A percentile compares a stretch with the other conserved stretches of the same genome.
Evolutionary conservation across 345 rosid genomes (phyloP).

Genomic region (Cochlearia excelsa): DNA sequence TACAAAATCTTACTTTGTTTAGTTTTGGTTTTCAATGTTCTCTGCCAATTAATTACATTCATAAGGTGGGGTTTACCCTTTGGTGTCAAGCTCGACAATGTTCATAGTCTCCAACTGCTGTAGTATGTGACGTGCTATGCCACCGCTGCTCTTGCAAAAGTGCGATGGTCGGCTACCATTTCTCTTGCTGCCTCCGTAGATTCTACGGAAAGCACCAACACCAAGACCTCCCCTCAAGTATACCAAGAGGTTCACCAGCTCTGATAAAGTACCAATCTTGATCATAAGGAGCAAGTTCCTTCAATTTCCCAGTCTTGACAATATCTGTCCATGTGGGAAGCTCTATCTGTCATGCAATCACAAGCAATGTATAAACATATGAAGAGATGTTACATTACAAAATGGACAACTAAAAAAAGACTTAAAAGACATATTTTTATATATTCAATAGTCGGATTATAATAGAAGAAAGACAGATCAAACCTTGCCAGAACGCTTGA

Average conservation of each 20-base stretch:
- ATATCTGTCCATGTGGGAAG: slow-evolving; percentile 80
- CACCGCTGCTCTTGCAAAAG: too few relatives aligned
- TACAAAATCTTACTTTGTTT: too few relatives aligned
- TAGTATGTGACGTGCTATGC: slow-evolving; percentile 50
- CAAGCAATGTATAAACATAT: not conserved
- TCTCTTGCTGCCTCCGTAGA: too few relatives aligned
- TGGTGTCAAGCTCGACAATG: too few relatives aligned
- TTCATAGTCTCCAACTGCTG: slow-evolving; percentile 52
- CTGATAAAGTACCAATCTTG: slow-evolving; percentile 80
- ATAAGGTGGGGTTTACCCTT: too few relatives aligned
- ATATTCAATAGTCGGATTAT: not conserved
- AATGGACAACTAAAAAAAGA: too few relatives aligned
- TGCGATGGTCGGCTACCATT: too few relatives aligned
- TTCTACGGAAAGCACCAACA: too few relatives aligned
- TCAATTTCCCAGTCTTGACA: slow-evolving; percentile 62
- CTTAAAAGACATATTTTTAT: not conserved
- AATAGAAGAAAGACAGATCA: not conserved
- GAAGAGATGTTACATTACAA: too few relatives aligned
- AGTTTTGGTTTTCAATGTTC: too few relatives aligned
- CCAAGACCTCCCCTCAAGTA: slow-evolving; percentile 51
- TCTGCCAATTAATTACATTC: too few relatives aligned
- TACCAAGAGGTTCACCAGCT: slow-evolving; percentile 47
- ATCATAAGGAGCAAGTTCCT: slow-evolving; percentile 87
- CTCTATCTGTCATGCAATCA: slow-evolving; percentile 47
- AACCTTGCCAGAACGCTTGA: too few relatives aligned